phyloP scores from a whole-genome alignment of 306 rosid genomes.

The Sphenostylis stenocarpa region DNA sequence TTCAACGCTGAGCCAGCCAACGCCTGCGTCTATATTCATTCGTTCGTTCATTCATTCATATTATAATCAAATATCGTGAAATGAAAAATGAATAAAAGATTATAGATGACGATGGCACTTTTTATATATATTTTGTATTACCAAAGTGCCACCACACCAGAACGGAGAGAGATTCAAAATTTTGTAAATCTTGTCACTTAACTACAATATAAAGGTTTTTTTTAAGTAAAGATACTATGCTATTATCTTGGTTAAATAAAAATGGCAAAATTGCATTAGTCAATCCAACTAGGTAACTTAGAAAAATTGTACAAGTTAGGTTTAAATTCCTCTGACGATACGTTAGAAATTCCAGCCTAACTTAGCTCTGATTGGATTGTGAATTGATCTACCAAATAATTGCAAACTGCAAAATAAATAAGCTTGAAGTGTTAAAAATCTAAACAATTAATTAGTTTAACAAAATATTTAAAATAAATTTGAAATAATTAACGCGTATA shows the following conservation, averaged over 20 bases:
- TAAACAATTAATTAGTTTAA: no score
- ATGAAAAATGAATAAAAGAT: no score
- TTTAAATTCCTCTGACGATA: no score
- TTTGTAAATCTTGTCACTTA: neutral
- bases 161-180: neutral
- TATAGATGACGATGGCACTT: neutral
- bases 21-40: slow-evolving; percentile 4
- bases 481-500: no score
- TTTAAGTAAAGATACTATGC: no score
- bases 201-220: neutral
- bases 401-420: no score
- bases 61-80: neutral
- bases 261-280: neutral
- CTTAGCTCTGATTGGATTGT: no score
- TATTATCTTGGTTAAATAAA: no score
- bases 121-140: neutral
- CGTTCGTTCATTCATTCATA: neutral
- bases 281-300: neutral
- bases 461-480: no score
- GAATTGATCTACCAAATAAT: no score
- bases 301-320: neutral
- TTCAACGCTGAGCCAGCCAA: neutral
- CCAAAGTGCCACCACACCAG: neutral
- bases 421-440: no score
- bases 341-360: neutral